Base-by-base conservation (phyloP, 2,329 filamentous ascomycete genomes). In the Acrodontium crateriforme region DNA sequence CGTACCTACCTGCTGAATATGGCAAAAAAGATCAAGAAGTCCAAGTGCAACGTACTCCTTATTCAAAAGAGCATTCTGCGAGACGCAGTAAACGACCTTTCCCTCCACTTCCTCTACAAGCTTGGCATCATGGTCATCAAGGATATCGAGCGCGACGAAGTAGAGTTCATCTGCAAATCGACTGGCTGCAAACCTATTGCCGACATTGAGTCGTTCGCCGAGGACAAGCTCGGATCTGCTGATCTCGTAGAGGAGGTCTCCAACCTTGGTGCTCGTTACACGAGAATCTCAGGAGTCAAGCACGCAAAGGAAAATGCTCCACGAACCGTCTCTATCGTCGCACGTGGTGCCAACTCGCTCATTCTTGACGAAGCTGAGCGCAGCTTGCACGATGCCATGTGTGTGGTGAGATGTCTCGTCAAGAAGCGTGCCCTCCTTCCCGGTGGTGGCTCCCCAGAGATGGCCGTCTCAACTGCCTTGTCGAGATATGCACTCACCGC, bases 21-120 rank as follows among this genome's bases (percentile, higher is more conserved):
- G 74, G 85, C 91, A 53, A 95, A 98, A 73, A 98, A 95, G 71
- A 98, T 98, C 60, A 94, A 95, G 65, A 98, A 95, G 70, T 85
- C 89, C 44, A 98, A 95, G 67, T 98, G 89, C 65, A 98, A 98
- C 49, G 89, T 98, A 23, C 74, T 95, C 24, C 68, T 98, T 43
- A 95, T 98, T 45, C 89, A 98, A 54, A 98, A 98, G 63, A 95
- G 87, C 9, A 98, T 98, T 46, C 74, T 98, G 34, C 77, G 89
- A 45, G 89, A 98, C 50, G 89, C 89, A 18, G 85, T 98, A 55
- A 98, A 98, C 63, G 89, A 98, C 47, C 70, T 98, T 33, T 92
- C 83, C 37, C 71, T 98, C 40, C 89, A 98, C 63, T 98, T 98
- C 70, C 69, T 98, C 40, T 83, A 89, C 48, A 93, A 94, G 58